phyloP scores from a whole-genome alignment of 192 early-diverging fungal species.

The Umbelopsis sp. region DNA sequence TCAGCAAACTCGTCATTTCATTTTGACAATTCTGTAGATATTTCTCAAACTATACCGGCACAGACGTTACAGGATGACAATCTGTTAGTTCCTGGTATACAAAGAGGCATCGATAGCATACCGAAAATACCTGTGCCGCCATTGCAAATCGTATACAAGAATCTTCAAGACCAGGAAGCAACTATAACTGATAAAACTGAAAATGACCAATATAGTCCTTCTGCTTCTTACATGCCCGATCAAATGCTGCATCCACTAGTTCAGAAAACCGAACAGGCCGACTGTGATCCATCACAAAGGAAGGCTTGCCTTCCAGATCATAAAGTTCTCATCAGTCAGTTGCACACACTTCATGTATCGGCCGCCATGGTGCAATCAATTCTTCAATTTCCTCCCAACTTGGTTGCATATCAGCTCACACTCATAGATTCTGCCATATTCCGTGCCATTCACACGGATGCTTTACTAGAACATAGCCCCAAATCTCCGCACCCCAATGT shows the following conservation, averaged over 20 bases:
- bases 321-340: constrained; percentile 47
- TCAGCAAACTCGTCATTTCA: not conserved
- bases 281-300: constrained; percentile 14
- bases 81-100: not conserved
- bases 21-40: constrained; percentile 1
- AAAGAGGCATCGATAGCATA: constrained; percentile 40
- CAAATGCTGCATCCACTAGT: not conserved
- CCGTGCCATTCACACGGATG: constrained; percentile 52
- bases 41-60: not conserved
- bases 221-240: not conserved
- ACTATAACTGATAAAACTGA: not conserved
- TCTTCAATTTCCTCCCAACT: constrained; percentile 56
- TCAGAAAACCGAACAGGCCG: not conserved
- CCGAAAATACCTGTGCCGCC: constrained; percentile 59
- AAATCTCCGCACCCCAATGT: constrained; percentile 58
- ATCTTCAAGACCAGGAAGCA: constrained; percentile 38
- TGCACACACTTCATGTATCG: constrained; percentile 44
- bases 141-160: constrained; percentile 46
- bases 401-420: constrained; percentile 66
- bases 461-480: constrained; percentile 60
- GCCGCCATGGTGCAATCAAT: constrained; percentile 54
- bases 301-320: constrained; percentile 11
- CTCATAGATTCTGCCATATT: constrained; percentile 68
- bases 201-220: not conserved
- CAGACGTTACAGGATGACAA: constrained; percentile 13